Conservation (phyloP, 1,284 basidiomycete genomes). For the Ustilago shanxiensis region DNA sequence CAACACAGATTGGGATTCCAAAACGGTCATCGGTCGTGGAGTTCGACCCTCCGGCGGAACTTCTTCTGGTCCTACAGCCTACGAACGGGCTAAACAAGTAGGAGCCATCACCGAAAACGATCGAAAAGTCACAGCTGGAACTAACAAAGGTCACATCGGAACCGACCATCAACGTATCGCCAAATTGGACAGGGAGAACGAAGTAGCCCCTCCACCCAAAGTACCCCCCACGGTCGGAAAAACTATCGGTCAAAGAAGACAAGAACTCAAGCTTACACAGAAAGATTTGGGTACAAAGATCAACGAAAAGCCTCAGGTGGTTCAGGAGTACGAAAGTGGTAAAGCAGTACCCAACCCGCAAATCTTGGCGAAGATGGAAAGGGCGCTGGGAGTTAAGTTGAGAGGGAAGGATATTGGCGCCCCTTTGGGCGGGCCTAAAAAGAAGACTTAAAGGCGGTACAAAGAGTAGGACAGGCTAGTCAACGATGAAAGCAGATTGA, state of each 20-base stretch:
- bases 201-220: constrained; percentile 93
- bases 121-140: constrained; percentile 70
- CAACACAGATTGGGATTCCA: constrained; percentile 60
- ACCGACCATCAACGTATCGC: constrained; percentile 68
- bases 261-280: constrained; percentile 83
- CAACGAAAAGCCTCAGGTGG: constrained; percentile 87
- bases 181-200: constrained; percentile 75
- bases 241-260: constrained; percentile 85
- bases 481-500: too few relatives aligned
- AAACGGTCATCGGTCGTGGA: constrained; percentile 81
- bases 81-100: constrained; percentile 70
- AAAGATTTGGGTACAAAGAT: constrained; percentile 94
- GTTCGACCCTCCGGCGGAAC: constrained; percentile 75
- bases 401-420: constrained; percentile 64
- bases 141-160: constrained; percentile 65
- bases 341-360: constrained; percentile 90
- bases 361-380: constrained; percentile 91
- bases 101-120: constrained; percentile 72
- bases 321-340: constrained; percentile 86
- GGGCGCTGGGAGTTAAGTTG: constrained; percentile 89
- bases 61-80: constrained; percentile 73
- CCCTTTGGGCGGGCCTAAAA: constrained; percentile 58
- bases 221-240: constrained; percentile 83
- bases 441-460: too few relatives aligned
- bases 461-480: too few relatives aligned